A percentile compares a stretch with the other conserved stretches of the same genome.
phyloP scores from a whole-genome alignment of 2,329 filamentous ascomycete genomes.

The Ophidiomyces ophidiicola region DNA sequence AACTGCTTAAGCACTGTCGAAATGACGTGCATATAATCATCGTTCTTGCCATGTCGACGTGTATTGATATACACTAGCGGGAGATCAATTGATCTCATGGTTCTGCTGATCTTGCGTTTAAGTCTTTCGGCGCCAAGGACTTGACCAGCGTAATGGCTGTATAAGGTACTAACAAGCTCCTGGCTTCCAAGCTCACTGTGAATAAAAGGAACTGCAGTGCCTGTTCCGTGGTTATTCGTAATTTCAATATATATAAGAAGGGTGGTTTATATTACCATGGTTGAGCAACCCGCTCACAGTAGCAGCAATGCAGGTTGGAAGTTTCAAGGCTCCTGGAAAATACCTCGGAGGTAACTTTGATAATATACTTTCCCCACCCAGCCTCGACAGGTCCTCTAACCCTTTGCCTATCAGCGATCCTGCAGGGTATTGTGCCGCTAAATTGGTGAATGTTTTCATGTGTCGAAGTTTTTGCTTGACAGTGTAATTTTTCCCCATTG shows the following conservation, averaged over 20 bases:
- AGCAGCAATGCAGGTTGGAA: constrained; percentile 36
- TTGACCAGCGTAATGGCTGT: constrained; percentile 31
- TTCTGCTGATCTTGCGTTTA: constrained; percentile 25
- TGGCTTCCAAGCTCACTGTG: constrained; percentile 29
- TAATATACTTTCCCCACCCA: constrained; percentile 34
- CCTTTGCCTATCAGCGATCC: constrained; percentile 27
- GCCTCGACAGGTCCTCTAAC: constrained; percentile 31
- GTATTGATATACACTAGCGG: constrained; percentile 15
- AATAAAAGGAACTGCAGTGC: constrained; percentile 22
- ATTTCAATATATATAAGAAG: background rate
- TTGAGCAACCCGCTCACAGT: constrained; percentile 27
- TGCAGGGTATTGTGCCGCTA: constrained; percentile 23
- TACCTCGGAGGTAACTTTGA: constrained; percentile 26
- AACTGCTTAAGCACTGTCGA: constrained; percentile 27
- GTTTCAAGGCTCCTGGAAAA: constrained; percentile 27
- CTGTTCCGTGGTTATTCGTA: constrained; percentile 15
- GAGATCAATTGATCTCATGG: constrained; percentile 24
- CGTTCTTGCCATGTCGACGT: constrained; percentile 10
- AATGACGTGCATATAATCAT: constrained; percentile 23
- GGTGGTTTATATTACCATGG: constrained; percentile 23
- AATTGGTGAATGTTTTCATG: constrained; percentile 30
- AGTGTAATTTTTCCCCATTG: constrained; percentile 17
- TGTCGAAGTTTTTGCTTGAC: constrained; percentile 23
- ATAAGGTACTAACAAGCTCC: constrained; percentile 25
- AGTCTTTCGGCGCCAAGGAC: constrained; percentile 28